Evolutionary conservation across 805 yeast genomes (phyloP).

Genomic region (Soucietia sequanensis): DNA sequence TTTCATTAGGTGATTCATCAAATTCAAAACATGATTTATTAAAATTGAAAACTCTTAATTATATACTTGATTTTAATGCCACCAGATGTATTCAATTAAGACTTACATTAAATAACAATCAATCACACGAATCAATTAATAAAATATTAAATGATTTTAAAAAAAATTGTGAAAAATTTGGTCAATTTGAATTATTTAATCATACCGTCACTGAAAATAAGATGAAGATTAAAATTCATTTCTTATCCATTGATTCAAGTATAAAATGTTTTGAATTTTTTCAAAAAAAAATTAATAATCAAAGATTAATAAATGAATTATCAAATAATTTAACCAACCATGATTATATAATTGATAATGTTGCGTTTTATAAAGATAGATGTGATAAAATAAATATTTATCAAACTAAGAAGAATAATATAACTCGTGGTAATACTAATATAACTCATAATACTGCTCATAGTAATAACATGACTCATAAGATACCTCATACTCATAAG

Average conservation of each 20-base stretch:
- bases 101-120: too few species aligned
- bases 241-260: constrained; percentile 46
- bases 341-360: constrained; percentile 6
- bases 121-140: too few species aligned
- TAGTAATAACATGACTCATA: too few species aligned
- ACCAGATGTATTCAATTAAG: too few species aligned
- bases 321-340: constrained; percentile 5
- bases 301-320: constrained; percentile 12
- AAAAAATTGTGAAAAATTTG: not conserved
- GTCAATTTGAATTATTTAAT: constrained; percentile 2
- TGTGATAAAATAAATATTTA: too few species aligned
- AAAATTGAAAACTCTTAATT: constrained; percentile 40
- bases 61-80: constrained; percentile 38
- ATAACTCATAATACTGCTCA: too few species aligned
- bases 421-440: too few species aligned
- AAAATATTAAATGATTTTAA: not conserved
- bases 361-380: constrained; percentile 33
- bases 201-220: too few species aligned
- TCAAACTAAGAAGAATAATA: too few species aligned
- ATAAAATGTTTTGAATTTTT: constrained; percentile 42
- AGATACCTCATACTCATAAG: too few species aligned
- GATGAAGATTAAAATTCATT: constrained; percentile 25
- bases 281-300: constrained; percentile 18
- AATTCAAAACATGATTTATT: constrained; percentile 28
- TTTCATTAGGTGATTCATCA: constrained; percentile 24